Conservation (phyloP, 1,284 basidiomycete species). For the Exsudoporus floridanus region DNA sequence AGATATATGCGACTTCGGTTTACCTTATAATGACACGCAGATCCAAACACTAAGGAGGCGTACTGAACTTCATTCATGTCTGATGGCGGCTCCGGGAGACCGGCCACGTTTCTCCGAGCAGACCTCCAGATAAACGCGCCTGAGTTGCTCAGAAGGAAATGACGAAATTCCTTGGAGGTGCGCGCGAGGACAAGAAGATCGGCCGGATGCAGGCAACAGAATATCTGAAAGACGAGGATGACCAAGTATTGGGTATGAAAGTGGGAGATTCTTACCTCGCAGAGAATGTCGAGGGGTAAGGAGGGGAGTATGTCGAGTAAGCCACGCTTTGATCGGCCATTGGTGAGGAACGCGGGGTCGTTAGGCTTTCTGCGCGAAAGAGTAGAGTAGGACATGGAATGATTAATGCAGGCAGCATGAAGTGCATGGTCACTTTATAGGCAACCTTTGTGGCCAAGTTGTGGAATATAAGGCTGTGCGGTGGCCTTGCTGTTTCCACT, state of each 20-base stretch:
- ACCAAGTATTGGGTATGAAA: not conserved
- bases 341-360: not conserved
- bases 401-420: not conserved
- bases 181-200: slow-evolving; percentile 36
- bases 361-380: not conserved
- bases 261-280: slow-evolving; percentile 16
- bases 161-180: slow-evolving; percentile 29
- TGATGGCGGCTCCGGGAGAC: slow-evolving; percentile 33
- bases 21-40: slow-evolving; percentile 30
- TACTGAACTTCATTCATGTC: slow-evolving; percentile 36
- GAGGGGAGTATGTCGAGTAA: slow-evolving; percentile 24
- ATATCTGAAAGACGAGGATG: slow-evolving; percentile 23
- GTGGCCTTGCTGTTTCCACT: not conserved
- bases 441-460: not conserved
- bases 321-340: slow-evolving; percentile 20
- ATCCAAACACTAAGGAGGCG: slow-evolving; percentile 35
- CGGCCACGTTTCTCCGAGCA: slow-evolving; percentile 25
- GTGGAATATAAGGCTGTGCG: not conserved
- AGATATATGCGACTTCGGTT: not conserved
- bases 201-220: slow-evolving; percentile 25
- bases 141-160: slow-evolving; percentile 27
- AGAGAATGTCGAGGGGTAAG: slow-evolving; percentile 28
- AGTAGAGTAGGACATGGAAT: slow-evolving; percentile 11
- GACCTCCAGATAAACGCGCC: slow-evolving; percentile 30
- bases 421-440: slow-evolving; percentile 7